Conservation (phyloP, 176 grass and related monocot species). For the Musa beccarii region DNA sequence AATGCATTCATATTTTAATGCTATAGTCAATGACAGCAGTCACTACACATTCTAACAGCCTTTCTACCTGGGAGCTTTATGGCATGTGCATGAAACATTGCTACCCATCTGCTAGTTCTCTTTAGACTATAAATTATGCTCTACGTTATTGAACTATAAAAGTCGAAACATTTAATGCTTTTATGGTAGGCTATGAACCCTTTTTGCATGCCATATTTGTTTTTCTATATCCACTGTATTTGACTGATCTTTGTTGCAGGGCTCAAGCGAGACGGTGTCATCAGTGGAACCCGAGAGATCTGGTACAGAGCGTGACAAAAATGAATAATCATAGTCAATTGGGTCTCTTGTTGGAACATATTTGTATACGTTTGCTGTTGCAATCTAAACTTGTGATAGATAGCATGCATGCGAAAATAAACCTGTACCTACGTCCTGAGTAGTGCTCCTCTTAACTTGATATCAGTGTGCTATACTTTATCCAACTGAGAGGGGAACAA, state of each 20-base stretch:
- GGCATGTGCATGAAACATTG: too few relatives aligned
- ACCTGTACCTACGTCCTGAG: background rate
- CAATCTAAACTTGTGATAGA: too few relatives aligned
- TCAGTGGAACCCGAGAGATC: background rate
- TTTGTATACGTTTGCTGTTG: too few relatives aligned
- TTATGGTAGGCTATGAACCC: too few relatives aligned
- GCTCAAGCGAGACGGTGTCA: background rate
- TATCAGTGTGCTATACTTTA: background rate
- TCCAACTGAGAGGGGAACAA: background rate
- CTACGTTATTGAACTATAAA: background rate
- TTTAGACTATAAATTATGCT: background rate
- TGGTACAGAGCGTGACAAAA: constrained; percentile 1
- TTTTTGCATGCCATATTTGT: background rate
- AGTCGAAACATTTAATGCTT: too few relatives aligned
- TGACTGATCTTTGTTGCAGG: background rate
- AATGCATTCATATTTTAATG: too few relatives aligned
- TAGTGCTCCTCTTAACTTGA: background rate
- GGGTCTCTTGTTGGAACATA: too few relatives aligned
- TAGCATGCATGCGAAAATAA: background rate
- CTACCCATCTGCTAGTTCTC: background rate
- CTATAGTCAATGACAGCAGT: too few relatives aligned
- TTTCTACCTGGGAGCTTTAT: too few relatives aligned
- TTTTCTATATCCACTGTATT: background rate
- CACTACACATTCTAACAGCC: too few relatives aligned
- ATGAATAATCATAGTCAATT: background rate